A percentile compares a stretch with the other conserved stretches of the same genome.
phyloP scores from a whole-genome alignment of 768 basidiomycete genomes.

The Russula sp. region DNA sequence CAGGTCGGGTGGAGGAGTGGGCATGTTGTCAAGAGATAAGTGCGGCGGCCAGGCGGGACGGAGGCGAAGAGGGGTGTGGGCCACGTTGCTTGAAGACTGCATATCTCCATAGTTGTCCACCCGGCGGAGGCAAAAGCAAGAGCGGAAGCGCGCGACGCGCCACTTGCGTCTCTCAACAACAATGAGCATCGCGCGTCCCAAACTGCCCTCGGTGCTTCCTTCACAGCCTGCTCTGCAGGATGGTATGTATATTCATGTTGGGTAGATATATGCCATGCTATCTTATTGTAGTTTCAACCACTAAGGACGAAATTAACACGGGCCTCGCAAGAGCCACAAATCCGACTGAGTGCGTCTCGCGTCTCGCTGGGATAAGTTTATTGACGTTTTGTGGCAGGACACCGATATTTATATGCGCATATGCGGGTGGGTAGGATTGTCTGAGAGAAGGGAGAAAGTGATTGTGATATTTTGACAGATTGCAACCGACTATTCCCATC shows the following conservation, averaged over 20 bases:
- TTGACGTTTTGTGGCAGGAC: slow-evolving; percentile 46
- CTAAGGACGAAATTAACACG: slow-evolving; percentile 54
- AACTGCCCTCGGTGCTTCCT: slow-evolving; percentile 31
- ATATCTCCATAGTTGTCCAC: slow-evolving; percentile 13
- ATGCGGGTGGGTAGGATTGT: slow-evolving; percentile 45
- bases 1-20: slow-evolving; percentile 18
- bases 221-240: slow-evolving; percentile 30
- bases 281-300: slow-evolving; percentile 41
- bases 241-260: slow-evolving; percentile 8
- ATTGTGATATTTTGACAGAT: slow-evolving; percentile 38
- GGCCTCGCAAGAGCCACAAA: slow-evolving; percentile 60
- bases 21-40: slow-evolving; percentile 18
- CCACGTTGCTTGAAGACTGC: slow-evolving; percentile 18
- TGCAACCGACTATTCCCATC: slow-evolving; percentile 73
- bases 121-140: too few relatives aligned
- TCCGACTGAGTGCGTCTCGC: slow-evolving; percentile 57
- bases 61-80: not conserved
- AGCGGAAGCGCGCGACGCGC: not conserved
- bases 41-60: too few relatives aligned
- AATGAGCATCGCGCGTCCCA: slow-evolving; percentile 20
- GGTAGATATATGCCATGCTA: not conserved
- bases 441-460: not conserved
- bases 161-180: not conserved
- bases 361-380: too few relatives aligned
- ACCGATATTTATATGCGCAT: slow-evolving; percentile 75